Evolutionary conservation across 2,329 filamentous ascomycete genomes (phyloP).

Genomic region (Colletotrichum sp.): DNA sequence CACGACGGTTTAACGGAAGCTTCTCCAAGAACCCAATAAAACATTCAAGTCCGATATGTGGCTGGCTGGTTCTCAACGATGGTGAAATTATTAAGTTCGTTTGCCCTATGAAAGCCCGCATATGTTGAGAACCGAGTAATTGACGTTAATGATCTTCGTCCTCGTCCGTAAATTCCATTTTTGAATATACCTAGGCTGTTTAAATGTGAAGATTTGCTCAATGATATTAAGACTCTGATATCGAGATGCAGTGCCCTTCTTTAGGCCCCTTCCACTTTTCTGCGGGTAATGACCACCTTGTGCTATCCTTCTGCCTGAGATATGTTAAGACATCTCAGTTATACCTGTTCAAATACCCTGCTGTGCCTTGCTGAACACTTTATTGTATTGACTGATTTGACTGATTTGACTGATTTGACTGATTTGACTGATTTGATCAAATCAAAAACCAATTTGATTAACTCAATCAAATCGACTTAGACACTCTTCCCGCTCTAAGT

Average conservation of each 20-base stretch:
- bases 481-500: accelerated
- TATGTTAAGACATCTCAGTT: background rate
- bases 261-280: background rate
- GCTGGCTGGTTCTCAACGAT: background rate
- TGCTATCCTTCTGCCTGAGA: too few relatives aligned
- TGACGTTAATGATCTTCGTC: background rate
- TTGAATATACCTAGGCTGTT: background rate
- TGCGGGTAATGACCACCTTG: too few relatives aligned
- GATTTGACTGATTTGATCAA: background rate
- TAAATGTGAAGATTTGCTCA: background rate
- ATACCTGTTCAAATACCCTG: background rate
- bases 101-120: background rate
- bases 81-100: background rate
- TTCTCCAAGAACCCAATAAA: background rate
- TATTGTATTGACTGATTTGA: background rate
- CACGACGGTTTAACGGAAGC: background rate
- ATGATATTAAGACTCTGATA: background rate
- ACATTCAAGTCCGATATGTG: too few relatives aligned
- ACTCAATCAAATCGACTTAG: background rate
- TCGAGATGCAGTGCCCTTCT: background rate
- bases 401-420: background rate
- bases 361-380: too few relatives aligned
- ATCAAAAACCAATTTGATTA: background rate
- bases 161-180: background rate
- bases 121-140: background rate